These are phyloP conservation scores for Medicago ruthenica DNA, from an alignment of 306 rosid species.

Conservation along the genomic window DNA sequence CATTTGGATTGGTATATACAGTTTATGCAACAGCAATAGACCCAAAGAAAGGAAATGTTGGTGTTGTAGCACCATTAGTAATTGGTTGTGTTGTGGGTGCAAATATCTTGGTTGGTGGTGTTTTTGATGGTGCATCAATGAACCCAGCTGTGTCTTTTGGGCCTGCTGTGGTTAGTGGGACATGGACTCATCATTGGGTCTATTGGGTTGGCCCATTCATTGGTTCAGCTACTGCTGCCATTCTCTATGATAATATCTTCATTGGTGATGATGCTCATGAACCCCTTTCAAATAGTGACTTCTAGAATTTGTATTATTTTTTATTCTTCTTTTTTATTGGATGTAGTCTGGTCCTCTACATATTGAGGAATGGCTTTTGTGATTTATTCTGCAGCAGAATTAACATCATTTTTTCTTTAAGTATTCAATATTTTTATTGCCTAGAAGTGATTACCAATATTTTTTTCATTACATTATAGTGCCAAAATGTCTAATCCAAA, in stretches of 20 bases:
- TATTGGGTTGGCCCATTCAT: constrained; percentile 69
- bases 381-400: constrained; percentile 3
- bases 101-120: constrained; percentile 75
- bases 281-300: constrained; percentile 40
- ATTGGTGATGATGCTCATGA: constrained; percentile 49
- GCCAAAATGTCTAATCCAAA: background rate
- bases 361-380: constrained; percentile 9
- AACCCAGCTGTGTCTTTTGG: constrained; percentile 8
- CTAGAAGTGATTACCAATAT: too few species aligned
- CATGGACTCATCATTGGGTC: constrained; percentile 77
- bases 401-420: background rate
- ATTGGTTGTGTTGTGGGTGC: constrained; percentile 51
- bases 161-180: constrained; percentile 54
- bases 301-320: constrained; percentile 1
- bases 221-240: constrained; percentile 63
- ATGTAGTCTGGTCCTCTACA: background rate
- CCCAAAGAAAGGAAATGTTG: constrained; percentile 46
- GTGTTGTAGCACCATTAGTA: constrained; percentile 55
- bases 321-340: background rate
- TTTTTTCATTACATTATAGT: background rate
- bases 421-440: too few species aligned
- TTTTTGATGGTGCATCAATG: constrained; percentile 73
- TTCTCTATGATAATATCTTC: constrained; percentile 71
- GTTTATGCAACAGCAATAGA: constrained; percentile 51
- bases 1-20: constrained; percentile 50